Percentiles rank a stretch among this genome's conserved stretches.
Conservation (phyloP, 2,329 filamentous ascomycete species). For the Cryphonectria carpinicola region DNA sequence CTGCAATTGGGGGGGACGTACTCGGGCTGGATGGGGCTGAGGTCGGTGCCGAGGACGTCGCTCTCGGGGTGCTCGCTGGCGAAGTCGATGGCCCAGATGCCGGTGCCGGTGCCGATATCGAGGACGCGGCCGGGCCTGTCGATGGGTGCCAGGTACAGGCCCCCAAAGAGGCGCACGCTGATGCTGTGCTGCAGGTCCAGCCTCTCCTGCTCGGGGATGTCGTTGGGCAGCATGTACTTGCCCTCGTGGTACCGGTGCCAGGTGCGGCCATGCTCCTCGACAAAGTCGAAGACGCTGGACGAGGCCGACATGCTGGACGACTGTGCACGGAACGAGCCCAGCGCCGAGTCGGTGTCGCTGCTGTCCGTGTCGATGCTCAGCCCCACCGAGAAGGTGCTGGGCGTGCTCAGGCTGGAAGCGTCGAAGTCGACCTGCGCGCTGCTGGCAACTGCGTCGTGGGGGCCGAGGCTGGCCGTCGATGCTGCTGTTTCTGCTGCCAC, state of each 20-base stretch:
- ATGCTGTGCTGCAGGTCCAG: conserved; percentile 31
- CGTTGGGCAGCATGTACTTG: conserved; percentile 30
- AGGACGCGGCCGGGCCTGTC: conserved; percentile 31
- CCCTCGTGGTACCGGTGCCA: conserved; percentile 29
- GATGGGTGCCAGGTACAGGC: conserved; percentile 31
- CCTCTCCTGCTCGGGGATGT: conserved; percentile 28
- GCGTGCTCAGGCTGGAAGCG: conserved; percentile 19
- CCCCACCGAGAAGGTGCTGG: conserved; percentile 20
- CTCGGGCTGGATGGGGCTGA: conserved; percentile 34
- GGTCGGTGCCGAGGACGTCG: conserved; percentile 34
- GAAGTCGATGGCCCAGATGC: conserved; percentile 36
- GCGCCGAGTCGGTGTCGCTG: conserved; percentile 26
- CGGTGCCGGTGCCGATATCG: conserved; percentile 37
- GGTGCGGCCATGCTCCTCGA: conserved; percentile 28
- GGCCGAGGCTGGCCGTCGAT: not conserved
- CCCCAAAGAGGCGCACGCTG: conserved; percentile 27
- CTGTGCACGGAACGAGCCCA: conserved; percentile 25
- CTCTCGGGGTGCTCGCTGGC: conserved; percentile 32
- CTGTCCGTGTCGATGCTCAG: conserved; percentile 25
- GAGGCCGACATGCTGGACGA: conserved; percentile 25
- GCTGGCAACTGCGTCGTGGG: not conserved
- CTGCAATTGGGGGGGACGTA: conserved; percentile 35
- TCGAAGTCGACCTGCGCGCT: conserved; percentile 20
- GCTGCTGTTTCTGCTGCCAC: not conserved
- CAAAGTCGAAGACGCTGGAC: conserved; percentile 28